Evolutionary conservation across 495 filamentous ascomycete genomes (phyloP).

Genomic region (Penicillium antarcticum): DNA sequence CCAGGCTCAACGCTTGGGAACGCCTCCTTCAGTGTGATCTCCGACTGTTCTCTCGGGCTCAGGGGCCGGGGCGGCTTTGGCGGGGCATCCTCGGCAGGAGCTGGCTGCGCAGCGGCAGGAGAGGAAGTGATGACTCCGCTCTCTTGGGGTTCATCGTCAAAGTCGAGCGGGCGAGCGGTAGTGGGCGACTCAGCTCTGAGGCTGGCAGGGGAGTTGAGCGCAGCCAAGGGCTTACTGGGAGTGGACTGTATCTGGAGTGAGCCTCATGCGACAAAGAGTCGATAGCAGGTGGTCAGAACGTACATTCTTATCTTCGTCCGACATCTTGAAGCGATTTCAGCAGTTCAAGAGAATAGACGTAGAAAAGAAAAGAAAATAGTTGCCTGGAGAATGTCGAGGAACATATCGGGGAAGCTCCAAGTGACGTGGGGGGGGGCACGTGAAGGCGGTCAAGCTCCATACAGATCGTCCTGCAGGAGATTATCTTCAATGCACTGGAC

Average conservation of each 20-base stretch:
- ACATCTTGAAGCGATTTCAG: conserved; percentile 24
- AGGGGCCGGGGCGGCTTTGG: conserved; percentile 86
- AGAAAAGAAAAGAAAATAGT: conserved; percentile 11
- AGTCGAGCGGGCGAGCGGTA: conserved; percentile 76
- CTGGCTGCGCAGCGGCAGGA: conserved; percentile 34
- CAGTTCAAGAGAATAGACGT: neutral
- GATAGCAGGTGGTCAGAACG: conserved; percentile 6
- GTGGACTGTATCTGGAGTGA: conserved; percentile 29
- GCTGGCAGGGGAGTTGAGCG: conserved; percentile 22
- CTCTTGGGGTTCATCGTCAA: conserved; percentile 82
- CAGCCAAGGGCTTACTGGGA: conserved; percentile 31
- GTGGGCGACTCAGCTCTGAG: conserved; percentile 74
- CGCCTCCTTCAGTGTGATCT: conserved; percentile 87
- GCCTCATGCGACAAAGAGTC: conserved; percentile 8
- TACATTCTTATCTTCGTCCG: conserved; percentile 41
- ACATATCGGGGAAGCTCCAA: conserved; percentile 31
- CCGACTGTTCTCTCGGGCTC: conserved; percentile 75
- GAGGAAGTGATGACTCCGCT: conserved; percentile 39
- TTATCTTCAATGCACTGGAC: neutral
- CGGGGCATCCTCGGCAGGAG: conserved; percentile 43
- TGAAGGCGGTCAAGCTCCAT: conserved; percentile 26
- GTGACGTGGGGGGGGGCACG: conserved; percentile 41
- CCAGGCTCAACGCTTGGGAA: conserved; percentile 79
- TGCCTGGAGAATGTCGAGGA: conserved; percentile 25
- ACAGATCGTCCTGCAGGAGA: conserved; percentile 9